A percentile compares a stretch with the other conserved stretches of the same genome.
Conservation (phyloP, 495 filamentous ascomycete genomes). For the Daldinia childiae region DNA sequence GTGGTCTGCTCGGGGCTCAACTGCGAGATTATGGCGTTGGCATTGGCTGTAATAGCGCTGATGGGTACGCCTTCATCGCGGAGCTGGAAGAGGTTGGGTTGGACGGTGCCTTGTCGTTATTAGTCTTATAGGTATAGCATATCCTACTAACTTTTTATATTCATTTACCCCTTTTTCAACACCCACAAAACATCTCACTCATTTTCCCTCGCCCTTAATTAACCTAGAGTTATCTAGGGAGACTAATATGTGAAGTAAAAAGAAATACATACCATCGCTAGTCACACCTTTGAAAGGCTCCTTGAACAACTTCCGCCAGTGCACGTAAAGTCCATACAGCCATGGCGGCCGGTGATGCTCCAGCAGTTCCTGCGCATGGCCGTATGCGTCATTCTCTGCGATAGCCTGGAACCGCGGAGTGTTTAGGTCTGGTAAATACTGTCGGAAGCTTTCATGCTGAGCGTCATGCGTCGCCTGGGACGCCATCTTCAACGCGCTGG, state of each 20-base stretch:
- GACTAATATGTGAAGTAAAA: neutral
- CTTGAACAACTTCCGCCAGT: constrained; percentile 71
- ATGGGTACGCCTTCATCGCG: constrained; percentile 72
- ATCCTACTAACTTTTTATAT: neutral
- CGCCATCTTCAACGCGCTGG: constrained; percentile 30
- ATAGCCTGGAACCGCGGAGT: constrained; percentile 69
- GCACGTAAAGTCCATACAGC: constrained; percentile 71
- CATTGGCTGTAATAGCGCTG: constrained; percentile 60
- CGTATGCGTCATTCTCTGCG: constrained; percentile 69
- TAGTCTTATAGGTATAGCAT: neutral
- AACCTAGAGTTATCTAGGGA: neutral
- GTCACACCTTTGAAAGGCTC: constrained; percentile 79
- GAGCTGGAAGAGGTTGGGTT: constrained; percentile 64
- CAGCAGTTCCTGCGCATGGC: constrained; percentile 70
- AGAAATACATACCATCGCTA: constrained; percentile 63
- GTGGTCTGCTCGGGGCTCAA: constrained; percentile 60
- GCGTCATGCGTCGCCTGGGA: constrained; percentile 25
- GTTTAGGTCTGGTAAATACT: constrained; percentile 69
- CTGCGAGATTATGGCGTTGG: constrained; percentile 53
- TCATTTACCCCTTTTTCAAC: neutral
- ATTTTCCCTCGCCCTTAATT: neutral
- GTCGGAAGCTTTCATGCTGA: constrained; percentile 56
- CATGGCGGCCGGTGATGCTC: constrained; percentile 69
- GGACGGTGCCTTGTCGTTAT: constrained; percentile 57
- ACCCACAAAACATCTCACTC: neutral